A percentile compares a stretch with the other conserved stretches of the same genome.
phyloP scores from a whole-genome alignment of 2,329 filamentous ascomycete genomes.

The Aureobasidium musti region DNA sequence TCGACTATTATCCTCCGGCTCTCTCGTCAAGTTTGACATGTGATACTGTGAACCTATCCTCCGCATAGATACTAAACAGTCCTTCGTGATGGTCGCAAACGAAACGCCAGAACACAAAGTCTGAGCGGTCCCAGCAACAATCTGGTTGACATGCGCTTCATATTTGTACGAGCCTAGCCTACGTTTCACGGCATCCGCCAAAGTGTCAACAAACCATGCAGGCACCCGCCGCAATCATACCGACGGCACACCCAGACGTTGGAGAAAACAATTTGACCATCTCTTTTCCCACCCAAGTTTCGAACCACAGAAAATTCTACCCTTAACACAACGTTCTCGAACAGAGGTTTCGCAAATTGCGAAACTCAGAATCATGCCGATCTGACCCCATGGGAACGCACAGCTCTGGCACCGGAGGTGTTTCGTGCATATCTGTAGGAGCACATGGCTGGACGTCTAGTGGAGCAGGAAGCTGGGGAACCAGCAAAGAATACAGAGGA shows the following conservation, averaged over 20 bases:
- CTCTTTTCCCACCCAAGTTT: background rate
- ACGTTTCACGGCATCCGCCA: constrained; percentile 23
- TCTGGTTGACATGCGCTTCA: constrained; percentile 21
- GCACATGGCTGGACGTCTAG: background rate
- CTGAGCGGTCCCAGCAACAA: background rate
- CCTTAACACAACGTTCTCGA: background rate
- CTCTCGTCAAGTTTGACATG: background rate
- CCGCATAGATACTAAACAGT: background rate
- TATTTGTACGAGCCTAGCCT: constrained; percentile 23
- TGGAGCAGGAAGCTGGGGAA: background rate
- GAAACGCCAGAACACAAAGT: background rate
- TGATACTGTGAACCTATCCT: background rate
- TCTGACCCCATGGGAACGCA: background rate
- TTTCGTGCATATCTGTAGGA: background rate
- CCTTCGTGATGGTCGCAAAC: background rate
- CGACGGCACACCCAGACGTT: constrained; percentile 8
- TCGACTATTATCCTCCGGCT: background rate
- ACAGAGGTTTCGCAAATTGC: background rate
- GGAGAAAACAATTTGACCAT: constrained; percentile 12
- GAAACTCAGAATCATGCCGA: background rate
- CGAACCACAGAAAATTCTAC: background rate
- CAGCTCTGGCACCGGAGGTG: background rate
- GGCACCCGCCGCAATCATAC: constrained; percentile 23
- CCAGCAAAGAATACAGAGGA: background rate
- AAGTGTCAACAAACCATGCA: constrained; percentile 22